Base-by-base conservation (phyloP, 495 filamentous ascomycete genomes). In the Trichoderma virens region DNA sequence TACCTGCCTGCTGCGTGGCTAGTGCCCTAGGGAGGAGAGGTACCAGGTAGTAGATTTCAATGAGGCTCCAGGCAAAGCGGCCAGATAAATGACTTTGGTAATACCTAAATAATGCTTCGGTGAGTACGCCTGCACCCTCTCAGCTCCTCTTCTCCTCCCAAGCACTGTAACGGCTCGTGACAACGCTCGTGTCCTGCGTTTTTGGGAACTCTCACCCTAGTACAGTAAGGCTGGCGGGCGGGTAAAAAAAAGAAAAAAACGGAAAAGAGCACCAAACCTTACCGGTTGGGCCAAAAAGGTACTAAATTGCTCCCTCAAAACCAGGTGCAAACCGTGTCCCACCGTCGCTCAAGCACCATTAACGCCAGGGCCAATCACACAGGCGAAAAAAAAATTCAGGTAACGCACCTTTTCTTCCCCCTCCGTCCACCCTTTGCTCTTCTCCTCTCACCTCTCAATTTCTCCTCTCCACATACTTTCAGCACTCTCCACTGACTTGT, bases 391-490 rank as follows among this genome's bases (percentile, higher is more conserved):
- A 56, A 56, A 56, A 56, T 56, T 56, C 51, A 56, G 51, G 51
- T 34, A 61, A 61, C 31, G 59, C 30, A 61, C 59, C 59, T 61
- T 62, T 62, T 45, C 61, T 62, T 16, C 34, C 34, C 61, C 61
- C 61, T 62, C 61, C 51, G 51, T 56, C 51, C 51, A 28, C 51
- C 25, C n/a, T 62, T 30, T 43, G 34, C 61, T 62, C 35, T 47
- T 45, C 34, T 62, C 61, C 34, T 62, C 61, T 23, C 61, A 35
- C 61, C 38, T 43, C 38, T 30, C 61, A 23, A 41, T 62, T 43
- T 62, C 61, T 62, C 39, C 61, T 41, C 61, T 62, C 61, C 34
- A 61, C 31, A 41, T 61, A n/a, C 35, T 61, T 35, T 27, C 61
- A 43, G 34, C 13, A 61, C 32, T 65, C 18, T 35, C 38, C 63